Conservation (phyloP, 2,329 filamentous ascomycete species). For the Xylariales sp. region DNA sequence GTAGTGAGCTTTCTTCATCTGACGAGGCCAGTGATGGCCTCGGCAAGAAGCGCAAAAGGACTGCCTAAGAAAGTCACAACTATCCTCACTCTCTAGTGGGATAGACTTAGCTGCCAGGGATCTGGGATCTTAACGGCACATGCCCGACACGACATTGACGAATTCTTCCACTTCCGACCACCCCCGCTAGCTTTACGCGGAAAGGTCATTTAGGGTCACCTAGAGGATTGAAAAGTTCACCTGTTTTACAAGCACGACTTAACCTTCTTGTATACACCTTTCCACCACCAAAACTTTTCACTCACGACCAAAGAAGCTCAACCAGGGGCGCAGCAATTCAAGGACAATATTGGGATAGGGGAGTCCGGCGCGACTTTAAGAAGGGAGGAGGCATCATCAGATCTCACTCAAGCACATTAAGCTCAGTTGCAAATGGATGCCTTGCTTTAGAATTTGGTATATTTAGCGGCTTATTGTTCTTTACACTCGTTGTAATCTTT, state of each 20-base stretch:
- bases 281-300: slow-evolving; percentile 28
- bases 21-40: slow-evolving; percentile 42
- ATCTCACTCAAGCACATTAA: too few relatives aligned
- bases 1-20: slow-evolving; percentile 52
- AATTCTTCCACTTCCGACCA: slow-evolving; percentile 28
- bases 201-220: slow-evolving; percentile 26
- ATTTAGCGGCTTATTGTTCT: slow-evolving; percentile 34
- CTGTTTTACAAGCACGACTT: slow-evolving; percentile 31
- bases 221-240: slow-evolving; percentile 33
- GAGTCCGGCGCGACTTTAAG: slow-evolving; percentile 23
- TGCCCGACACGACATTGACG: slow-evolving; percentile 36
- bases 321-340: slow-evolving; percentile 9
- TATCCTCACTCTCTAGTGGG: slow-evolving; percentile 5
- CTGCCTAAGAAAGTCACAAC: slow-evolving; percentile 50
- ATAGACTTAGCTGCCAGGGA: slow-evolving; percentile 22
- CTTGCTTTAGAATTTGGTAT: slow-evolving; percentile 18
- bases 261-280: slow-evolving; percentile 42
- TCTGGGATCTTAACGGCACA: slow-evolving; percentile 24
- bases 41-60: slow-evolving; percentile 75
- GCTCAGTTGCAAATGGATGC: slow-evolving; percentile 7
- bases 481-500: slow-evolving; percentile 50
- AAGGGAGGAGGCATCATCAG: slow-evolving; percentile 13
- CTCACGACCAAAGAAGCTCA: slow-evolving; percentile 25
- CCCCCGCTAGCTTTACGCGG: slow-evolving; percentile 23
- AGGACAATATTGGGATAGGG: slow-evolving; percentile 10